A percentile compares a stretch with the other conserved stretches of the same genome.
Conservation (phyloP, 805 yeast species). For the Hemisphaericaspora nanyangensis region DNA sequence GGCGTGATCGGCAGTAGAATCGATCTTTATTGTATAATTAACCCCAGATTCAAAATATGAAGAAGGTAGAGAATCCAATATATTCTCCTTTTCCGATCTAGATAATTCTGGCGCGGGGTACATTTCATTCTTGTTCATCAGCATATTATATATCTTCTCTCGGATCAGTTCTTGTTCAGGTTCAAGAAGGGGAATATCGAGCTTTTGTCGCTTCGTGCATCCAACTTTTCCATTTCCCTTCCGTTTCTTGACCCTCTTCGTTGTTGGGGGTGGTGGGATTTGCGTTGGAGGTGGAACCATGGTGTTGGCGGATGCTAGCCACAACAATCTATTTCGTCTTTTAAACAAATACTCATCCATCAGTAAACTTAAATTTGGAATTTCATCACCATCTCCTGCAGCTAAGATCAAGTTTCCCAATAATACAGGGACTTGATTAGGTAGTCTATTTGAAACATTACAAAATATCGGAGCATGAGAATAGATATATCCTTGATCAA, state of each 20-base stretch:
- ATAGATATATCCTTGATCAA: background rate
- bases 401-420: background rate
- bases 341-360: constrained; percentile 12
- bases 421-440: background rate
- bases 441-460: background rate
- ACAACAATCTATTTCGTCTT: constrained; percentile 10
- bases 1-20: background rate
- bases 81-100: constrained; percentile 11
- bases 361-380: constrained; percentile 7
- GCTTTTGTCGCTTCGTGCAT: too few relatives aligned
- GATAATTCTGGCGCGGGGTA: background rate
- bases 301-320: constrained; percentile 4
- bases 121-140: too few relatives aligned
- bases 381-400: background rate
- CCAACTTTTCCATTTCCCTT: background rate
- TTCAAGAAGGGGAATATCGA: too few relatives aligned
- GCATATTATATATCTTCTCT: too few relatives aligned
- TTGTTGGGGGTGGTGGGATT: background rate
- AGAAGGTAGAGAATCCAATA: constrained; percentile 17
- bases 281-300: constrained; percentile 1
- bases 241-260: constrained; percentile 1
- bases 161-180: too few relatives aligned
- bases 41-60: constrained; percentile 21
- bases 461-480: background rate
- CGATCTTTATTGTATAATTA: constrained; percentile 1